Base-by-base conservation (phyloP, 2,329 filamentous ascomycete genomes). In the Xylariales sp. region DNA sequence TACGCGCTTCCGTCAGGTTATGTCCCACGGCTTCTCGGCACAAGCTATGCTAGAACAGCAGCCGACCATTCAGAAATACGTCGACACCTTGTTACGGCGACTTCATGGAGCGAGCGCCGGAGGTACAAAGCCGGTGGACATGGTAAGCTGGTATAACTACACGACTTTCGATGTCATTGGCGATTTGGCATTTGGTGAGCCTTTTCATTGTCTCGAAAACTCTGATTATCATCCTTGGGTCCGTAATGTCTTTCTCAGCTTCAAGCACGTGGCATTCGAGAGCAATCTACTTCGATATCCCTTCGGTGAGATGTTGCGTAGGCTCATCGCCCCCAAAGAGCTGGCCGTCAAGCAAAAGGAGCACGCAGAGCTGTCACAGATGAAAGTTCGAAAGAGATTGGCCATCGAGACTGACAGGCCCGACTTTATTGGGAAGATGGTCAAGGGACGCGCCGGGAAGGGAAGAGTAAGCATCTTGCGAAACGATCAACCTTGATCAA, bases 141-240 rank as follows among this genome's bases (percentile, higher is more conserved):
- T 51, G 16, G 38, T 27, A 9, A 36, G 32, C 2, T 51, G 49
- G 51, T 43, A 40, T 18, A 50, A 51, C 18, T 52, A 42, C 14
- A 49, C 44, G 4, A 52, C 51, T 3, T 53, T 53, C 14, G 51
- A 53, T 27, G 36, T 52, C 4, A 52, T 53, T 22, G 48, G 50
- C 12, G 45, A 52, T 25, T 44, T 53, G 3, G 35, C 46, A 1
- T 50, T 52, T 11, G 46, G 46, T 15, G 45, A 44, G 11, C 25
- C 45, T 5, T 53, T 52, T 22, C 44, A 38, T 7, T 48, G 48
- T 22, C 42, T 53, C 5, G 45, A 45, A 15, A 46, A 40, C 16
- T 11, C 34, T 12, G 11, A 24, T 5, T 44, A 46, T 19, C 43
- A 51, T 22, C 38, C 42, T 11, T 53, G 51, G 51, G 42, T 53